Base-by-base conservation (phyloP, 129 eudicot genomes). In the Helichrysum umbraculigerum region DNA sequence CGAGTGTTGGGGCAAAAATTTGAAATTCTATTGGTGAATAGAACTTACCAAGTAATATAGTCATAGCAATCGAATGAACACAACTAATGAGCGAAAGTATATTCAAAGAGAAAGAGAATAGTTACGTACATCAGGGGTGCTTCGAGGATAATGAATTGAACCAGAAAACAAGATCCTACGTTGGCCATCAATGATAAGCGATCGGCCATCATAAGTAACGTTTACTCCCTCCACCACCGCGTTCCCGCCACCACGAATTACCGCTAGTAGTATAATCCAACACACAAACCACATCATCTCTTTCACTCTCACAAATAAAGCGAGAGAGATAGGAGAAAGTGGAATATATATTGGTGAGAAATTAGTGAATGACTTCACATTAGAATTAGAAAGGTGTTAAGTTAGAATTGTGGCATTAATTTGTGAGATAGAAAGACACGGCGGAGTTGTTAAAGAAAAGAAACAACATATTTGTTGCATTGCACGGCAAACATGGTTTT, bases 101-200 rank as follows among this genome's bases (percentile, higher is more conserved):
- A 57, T 2, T 56, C 3, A 56, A 19, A 17, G 22, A 56, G 61
- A 56, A 19, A 56, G 61, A 56, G 0, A 56, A 25, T 14, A 21
- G 9, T 35, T 10, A 67, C 86, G 1, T 84, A 90, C 98, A 77
- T 90, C 93, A 7, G 96, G 98, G n/a, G 98, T 92, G 81, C 98
- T 89, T 25, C 98, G 83, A 50, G 98, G 96, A 60, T 92, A 92
- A 71, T 92, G 98, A 83, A 93, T 93, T 1, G 98, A 93, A 33
- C 98, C 98, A 4, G 98, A 90, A 67, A 93, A 88, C 44, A 93
- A 50, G 32, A 93, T 80, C 73, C 56, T 78, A 28, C 92, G 68
- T 47, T 85, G 77, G 3, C 96, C 96, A 29, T 88, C 82, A n/a
- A 93, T 86, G 54, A 90, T 88, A 59, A 93, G 82, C 20, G 98